phyloP scores from a whole-genome alignment of 2,329 filamentous ascomycete species.

The Xylaria sp. region DNA sequence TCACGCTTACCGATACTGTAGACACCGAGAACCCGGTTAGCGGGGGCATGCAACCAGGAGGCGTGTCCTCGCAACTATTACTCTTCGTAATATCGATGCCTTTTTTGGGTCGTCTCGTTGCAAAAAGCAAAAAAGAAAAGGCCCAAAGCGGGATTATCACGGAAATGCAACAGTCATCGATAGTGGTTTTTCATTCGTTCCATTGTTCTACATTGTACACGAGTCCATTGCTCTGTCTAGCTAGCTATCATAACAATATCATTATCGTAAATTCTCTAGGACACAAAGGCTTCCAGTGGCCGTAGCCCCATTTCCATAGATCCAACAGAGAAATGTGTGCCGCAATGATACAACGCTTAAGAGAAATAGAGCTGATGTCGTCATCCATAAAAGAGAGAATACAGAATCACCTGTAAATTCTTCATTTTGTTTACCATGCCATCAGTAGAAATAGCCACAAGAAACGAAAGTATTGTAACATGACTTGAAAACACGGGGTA shows the following conservation, averaged over 20 bases:
- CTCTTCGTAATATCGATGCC: background rate
- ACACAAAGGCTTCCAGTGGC: background rate
- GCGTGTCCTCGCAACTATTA: conserved; percentile 12
- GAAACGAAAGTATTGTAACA: conserved; percentile 17
- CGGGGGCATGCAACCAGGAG: background rate
- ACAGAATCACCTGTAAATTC: background rate
- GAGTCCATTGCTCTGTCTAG: conserved; percentile 19
- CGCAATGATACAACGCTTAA: conserved; percentile 14
- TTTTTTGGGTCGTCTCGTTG: background rate
- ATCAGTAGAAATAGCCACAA: conserved; percentile 12
- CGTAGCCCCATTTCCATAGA: background rate
- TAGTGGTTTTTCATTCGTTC: too few species aligned
- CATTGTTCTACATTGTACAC: background rate
- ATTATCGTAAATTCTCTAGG: conserved; percentile 19
- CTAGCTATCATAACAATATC: conserved; percentile 17
- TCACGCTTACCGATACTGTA: conserved; percentile 11
- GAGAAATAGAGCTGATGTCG: conserved; percentile 3
- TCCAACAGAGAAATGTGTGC: conserved; percentile 13
- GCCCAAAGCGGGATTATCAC: background rate
- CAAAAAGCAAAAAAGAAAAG: background rate
- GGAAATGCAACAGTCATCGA: too few species aligned
- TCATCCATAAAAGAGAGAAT: background rate
- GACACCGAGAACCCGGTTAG: conserved; percentile 8
- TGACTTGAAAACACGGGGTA: conserved; percentile 12
- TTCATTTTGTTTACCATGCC: conserved; percentile 14